Percentiles rank a stretch among this genome's conserved stretches.
Conservation (phyloP, 164 flowering plant genomes). For the Chimonanthus salicifolius region DNA sequence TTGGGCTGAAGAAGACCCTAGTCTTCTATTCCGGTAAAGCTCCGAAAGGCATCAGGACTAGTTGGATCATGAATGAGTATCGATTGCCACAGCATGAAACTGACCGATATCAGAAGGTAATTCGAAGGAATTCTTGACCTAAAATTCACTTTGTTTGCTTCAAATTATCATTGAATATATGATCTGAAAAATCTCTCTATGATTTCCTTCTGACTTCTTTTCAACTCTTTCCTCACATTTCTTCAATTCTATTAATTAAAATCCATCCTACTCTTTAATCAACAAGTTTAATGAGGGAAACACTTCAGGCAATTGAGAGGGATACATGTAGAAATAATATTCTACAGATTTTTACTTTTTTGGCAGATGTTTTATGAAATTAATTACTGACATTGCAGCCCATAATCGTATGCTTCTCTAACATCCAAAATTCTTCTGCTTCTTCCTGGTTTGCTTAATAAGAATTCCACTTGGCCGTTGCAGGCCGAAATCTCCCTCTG, state of each 20-base stretch:
- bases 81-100: constrained; percentile 89
- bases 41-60: constrained; percentile 85
- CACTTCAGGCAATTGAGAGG: not conserved
- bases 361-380: not conserved
- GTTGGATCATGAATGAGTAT: constrained; percentile 99
- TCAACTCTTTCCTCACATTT: not conserved
- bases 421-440: not conserved
- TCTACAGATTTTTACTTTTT: not conserved
- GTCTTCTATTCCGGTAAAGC: constrained; percentile 98
- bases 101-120: constrained; percentile 70
- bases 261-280: not conserved
- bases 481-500: constrained; percentile 92
- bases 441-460: not conserved
- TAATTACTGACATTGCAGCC: not conserved
- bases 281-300: not conserved
- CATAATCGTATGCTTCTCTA: not conserved
- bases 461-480: constrained; percentile 5
- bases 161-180: not conserved
- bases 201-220: not conserved
- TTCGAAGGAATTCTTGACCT: not conserved
- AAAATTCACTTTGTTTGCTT: not conserved
- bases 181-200: not conserved
- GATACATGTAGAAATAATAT: no score
- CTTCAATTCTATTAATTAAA: not conserved
- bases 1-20: constrained; percentile 93